Base-by-base conservation (phyloP, 768 basidiomycete genomes). In the Kwoniella dendrophila region DNA sequence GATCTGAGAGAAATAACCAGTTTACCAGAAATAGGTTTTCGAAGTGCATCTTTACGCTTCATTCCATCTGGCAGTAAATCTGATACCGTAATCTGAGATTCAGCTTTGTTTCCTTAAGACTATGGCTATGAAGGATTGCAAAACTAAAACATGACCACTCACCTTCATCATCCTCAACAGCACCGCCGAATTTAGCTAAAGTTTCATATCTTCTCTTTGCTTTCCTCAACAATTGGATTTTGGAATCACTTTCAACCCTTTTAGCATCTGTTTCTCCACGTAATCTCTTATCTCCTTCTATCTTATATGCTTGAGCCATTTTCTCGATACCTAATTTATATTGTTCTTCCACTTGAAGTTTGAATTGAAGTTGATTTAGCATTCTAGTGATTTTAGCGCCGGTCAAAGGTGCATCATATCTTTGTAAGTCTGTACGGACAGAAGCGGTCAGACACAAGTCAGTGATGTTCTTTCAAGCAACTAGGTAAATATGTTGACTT, bases 331-430 rank as follows among this genome's bases (percentile, higher is more conserved):
- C 96, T 78, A 88, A 85, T 83, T 94, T 95, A 83, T 97, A 97
- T 81, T 98, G 93, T 82, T 89, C 86, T 81, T 99, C 96, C 67
- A 99, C 92, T 79, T 95, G 91, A 57, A 97, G 87, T 82, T 99
- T 99, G 86, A 97, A 99, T 81, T 98, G 94, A 64, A 99, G 87
- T 80, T 97, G 94, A 80, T 97, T 94, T 51, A 98, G 86, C 94
- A 98, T 97, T 70, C 86, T 86, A 41, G 92, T 90, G 78, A 99
- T 98, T 83, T 95, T 98, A 69, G 90, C 88, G 1, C 94, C 89
- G 20, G 92, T 93, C 75, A 95, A 86, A 16, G 95, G 94, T 45
- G 94, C 94, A 81, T 99, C 96, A 66, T 93, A 93, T 81, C 94
- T 94, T 80, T 96, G 92, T 65, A 99, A 82, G 83, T 99, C 96